These are phyloP conservation scores for Barbatosphaeria neglecta DNA, from an alignment of 495 filamentous ascomycete species.

Conservation along the genomic window DNA sequence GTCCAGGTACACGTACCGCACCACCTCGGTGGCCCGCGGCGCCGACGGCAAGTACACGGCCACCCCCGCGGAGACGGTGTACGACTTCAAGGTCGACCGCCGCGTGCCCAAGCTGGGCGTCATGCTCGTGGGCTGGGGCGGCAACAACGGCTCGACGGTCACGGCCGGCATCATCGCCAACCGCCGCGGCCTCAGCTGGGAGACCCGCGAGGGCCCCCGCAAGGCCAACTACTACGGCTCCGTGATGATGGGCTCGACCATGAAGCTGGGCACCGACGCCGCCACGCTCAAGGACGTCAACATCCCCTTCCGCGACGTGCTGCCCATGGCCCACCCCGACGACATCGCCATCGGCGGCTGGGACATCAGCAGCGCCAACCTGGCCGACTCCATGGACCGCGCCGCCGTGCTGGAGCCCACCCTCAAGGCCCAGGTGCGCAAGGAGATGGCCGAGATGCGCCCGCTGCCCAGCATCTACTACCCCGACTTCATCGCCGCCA, in stretches of 20 bases:
- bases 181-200: slow-evolving; percentile 74
- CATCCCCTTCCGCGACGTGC: slow-evolving; percentile 84
- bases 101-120: slow-evolving; percentile 86
- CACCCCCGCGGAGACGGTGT: slow-evolving; percentile 75
- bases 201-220: slow-evolving; percentile 78
- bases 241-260: slow-evolving; percentile 88
- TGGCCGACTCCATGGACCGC: slow-evolving; percentile 90
- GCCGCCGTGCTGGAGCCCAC: slow-evolving; percentile 88
- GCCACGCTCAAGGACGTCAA: slow-evolving; percentile 85
- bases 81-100: slow-evolving; percentile 96
- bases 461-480: slow-evolving; percentile 96
- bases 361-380: slow-evolving; percentile 87
- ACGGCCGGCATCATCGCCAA: slow-evolving; percentile 97
- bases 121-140: slow-evolving; percentile 96
- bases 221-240: slow-evolving; percentile 96
- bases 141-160: slow-evolving; percentile 96
- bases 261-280: slow-evolving; percentile 86
- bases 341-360: slow-evolving; percentile 92
- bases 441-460: slow-evolving; percentile 83
- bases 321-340: slow-evolving; percentile 97
- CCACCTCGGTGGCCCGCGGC: slow-evolving; percentile 63
- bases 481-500: slow-evolving; percentile 97
- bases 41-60: slow-evolving; percentile 72
- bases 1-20: slow-evolving; percentile 94
- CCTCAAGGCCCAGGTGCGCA: slow-evolving; percentile 76